phyloP scores from a whole-genome alignment of 345 rosid genomes.

The Hibiscus mutabilis region DNA sequence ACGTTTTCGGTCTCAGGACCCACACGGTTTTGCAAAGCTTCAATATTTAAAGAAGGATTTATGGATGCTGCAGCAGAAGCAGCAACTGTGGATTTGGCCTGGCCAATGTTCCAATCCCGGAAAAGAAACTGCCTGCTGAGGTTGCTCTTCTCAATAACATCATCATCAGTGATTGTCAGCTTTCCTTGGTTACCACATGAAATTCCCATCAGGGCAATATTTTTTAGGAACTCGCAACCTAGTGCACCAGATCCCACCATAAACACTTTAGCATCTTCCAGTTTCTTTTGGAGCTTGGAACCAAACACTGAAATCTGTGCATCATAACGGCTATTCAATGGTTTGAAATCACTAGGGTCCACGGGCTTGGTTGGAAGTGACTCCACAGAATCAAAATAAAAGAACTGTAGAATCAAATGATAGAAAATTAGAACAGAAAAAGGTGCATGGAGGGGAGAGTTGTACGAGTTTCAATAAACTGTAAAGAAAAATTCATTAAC shows the following conservation, averaged over 20 bases:
- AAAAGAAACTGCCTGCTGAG: conserved; percentile 97
- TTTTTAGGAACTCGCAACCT: conserved; percentile 96
- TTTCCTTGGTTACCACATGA: conserved; percentile 78
- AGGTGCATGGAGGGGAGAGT: background rate
- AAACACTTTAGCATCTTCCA: conserved; percentile 79
- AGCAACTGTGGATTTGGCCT: conserved; percentile 97
- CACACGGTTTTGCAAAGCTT: conserved; percentile 92
- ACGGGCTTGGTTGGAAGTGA: conserved; percentile 74
- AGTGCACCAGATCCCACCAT: conserved; percentile 96
- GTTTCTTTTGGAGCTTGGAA: conserved; percentile 81
- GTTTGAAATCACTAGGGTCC: conserved; percentile 63
- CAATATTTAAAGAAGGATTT: conserved; percentile 66
- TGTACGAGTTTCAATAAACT: conserved; percentile 9
- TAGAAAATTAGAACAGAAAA: conserved; percentile 13
- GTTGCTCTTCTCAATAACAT: conserved; percentile 97
- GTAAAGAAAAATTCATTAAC: background rate
- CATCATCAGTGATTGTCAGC: conserved; percentile 95
- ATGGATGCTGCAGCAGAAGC: conserved; percentile 83
- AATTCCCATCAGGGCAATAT: conserved; percentile 93
- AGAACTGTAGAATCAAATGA: conserved; percentile 50
- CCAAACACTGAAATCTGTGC: conserved; percentile 99
- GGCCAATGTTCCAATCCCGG: conserved; percentile 99
- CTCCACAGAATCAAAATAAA: conserved; percentile 93
- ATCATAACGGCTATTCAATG: conserved; percentile 78
- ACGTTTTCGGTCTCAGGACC: conserved; percentile 93